Percentiles rank a stretch among this genome's conserved stretches.
phyloP scores from a whole-genome alignment of 2,329 filamentous ascomycete species.

The Xylaria sp. region DNA sequence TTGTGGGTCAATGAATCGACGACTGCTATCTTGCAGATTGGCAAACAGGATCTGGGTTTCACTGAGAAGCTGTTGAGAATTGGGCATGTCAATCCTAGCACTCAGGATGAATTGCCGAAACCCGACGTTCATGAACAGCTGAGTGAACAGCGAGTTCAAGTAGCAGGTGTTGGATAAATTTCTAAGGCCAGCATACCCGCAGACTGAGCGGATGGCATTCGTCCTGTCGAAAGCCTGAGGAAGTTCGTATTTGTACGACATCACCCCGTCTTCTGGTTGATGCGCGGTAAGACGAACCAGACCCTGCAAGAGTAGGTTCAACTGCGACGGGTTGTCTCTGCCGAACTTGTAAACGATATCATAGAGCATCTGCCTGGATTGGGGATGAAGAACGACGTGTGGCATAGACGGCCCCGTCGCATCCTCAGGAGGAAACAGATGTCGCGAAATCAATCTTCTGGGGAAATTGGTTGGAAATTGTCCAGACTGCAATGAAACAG shows the following conservation, averaged over 20 bases:
- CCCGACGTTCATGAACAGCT: constrained; percentile 89
- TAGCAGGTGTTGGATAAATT: constrained; percentile 98
- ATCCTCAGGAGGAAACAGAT: constrained; percentile 58
- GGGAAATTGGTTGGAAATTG: constrained; percentile 31
- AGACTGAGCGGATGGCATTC: constrained; percentile 65
- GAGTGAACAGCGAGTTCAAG: constrained; percentile 87
- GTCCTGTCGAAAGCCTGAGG: constrained; percentile 57
- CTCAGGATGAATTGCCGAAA: constrained; percentile 81
- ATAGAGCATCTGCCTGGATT: constrained; percentile 55
- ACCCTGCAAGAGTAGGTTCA: constrained; percentile 46
- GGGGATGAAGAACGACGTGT: constrained; percentile 45
- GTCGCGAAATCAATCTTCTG: constrained; percentile 53
- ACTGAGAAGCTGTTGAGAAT: constrained; percentile 61
- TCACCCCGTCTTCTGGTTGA: constrained; percentile 39
- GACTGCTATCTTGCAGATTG: constrained; percentile 76
- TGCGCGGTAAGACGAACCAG: constrained; percentile 45
- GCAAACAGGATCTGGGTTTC: constrained; percentile 80
- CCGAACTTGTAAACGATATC: constrained; percentile 54
- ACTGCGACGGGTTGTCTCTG: constrained; percentile 45
- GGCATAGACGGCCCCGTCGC: constrained; percentile 31
- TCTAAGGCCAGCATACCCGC: constrained; percentile 81
- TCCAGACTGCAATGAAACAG: constrained; percentile 20
- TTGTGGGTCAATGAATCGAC: constrained; percentile 66
- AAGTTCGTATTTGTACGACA: constrained; percentile 58
- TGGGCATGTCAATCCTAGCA: constrained; percentile 50